Evolutionary conservation across 768 basidiomycete species (phyloP), one percentile per base, ranked within the genome.

Genomic region (Pisolithus microcarpus): DNA sequence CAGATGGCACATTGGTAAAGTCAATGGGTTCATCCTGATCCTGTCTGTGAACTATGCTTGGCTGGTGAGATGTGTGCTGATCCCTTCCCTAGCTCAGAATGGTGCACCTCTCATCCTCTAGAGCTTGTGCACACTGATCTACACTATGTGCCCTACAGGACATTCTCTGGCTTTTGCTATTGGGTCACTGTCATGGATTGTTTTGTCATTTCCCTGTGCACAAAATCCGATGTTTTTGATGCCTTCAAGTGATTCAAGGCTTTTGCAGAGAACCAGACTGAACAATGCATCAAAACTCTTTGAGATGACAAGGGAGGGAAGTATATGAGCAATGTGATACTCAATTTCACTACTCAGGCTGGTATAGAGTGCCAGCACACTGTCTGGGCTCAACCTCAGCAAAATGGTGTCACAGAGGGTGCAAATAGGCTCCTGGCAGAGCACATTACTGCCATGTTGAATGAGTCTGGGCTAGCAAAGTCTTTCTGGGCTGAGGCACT

Each of bases 201-300:
- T 63, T 38, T 54, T 62, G 54, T 62, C 1, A 11, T 55, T 3
- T 49, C 58, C 15, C 50, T 66, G 7, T 46, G 46, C 5, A 30
- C 19, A 15, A 68, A 68, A 53, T 54, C 48, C 2, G 58, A 65
- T 4, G 38, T 56, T 2, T 64, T 66, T 28, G 48, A 44, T 5
- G 56, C 56, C 0, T 69, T 69, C 51, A 60, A 63, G 52, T 24
- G 46, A 8, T 70, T 58, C 56, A 65, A 69, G 34, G 60, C 65
- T 7, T 61, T 52, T 43, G 60, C 61, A 38, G 62, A 71, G 58
- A 68, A 57, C 36, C 52, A 64, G 44, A 52, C 31, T 3, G 53
- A 52, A 34, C 7, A 19, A 2, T 46, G 48, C 16, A 47, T 66
- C 39, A 58, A 59, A 37, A 46, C 26, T 9, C 43, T 65, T 16